Conservation (phyloP, 305 asterid species). For the Fraxinus platypoda region DNA sequence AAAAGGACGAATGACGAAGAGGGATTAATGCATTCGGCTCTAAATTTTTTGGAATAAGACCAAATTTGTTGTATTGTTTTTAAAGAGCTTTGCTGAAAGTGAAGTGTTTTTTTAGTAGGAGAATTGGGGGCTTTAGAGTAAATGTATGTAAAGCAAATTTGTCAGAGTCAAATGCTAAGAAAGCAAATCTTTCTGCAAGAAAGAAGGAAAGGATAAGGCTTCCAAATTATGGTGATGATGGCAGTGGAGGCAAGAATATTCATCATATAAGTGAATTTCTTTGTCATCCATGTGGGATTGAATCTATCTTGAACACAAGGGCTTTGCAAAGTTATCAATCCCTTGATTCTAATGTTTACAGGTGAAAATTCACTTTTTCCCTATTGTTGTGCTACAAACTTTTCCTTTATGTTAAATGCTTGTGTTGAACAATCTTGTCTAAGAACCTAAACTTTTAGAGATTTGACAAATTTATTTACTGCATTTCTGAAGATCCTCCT, state of each 20-base stretch:
- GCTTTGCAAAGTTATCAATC: conserved; percentile 63
- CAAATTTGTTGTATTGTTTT: not conserved
- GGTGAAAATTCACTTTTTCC: conserved; percentile 33
- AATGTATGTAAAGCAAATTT: not conserved
- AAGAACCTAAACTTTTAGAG: not conserved
- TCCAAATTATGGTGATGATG: conserved; percentile 1
- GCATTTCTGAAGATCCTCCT: not conserved
- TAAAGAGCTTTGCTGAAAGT: not conserved
- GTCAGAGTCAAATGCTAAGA: not conserved
- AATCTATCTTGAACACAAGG: conserved; percentile 65
- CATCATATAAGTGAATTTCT: not conserved
- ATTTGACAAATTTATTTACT: not conserved
- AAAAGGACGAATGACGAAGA: not conserved
- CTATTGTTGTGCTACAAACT: not conserved
- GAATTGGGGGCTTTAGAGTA: not conserved
- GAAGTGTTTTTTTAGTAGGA: not conserved
- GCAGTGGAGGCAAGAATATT: not conserved
- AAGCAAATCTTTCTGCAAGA: not conserved
- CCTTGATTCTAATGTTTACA: conserved; percentile 70
- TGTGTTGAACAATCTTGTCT: not conserved
- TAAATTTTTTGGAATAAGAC: not conserved
- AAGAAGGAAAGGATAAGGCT: not conserved
- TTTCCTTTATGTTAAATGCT: not conserved
- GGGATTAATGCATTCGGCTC: not conserved
- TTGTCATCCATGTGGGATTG: conserved; percentile 57